phyloP scores from a whole-genome alignment of 345 rosid genomes.

The Hibiscus mutabilis region DNA sequence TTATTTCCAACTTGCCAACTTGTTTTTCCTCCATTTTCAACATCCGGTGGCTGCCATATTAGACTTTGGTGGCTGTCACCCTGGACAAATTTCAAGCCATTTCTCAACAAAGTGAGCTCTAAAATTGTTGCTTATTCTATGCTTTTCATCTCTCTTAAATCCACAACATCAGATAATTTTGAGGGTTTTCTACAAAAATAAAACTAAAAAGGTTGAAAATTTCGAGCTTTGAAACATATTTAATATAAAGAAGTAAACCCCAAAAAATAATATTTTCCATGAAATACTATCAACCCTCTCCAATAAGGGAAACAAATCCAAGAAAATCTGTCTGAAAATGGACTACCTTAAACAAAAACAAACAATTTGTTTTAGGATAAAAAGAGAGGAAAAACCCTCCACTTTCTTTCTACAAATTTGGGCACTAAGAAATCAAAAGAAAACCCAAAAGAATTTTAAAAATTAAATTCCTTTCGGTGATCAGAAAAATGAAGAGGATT shows the following conservation, averaged over 20 bases:
- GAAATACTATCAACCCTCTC: background rate
- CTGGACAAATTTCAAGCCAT: too few species aligned
- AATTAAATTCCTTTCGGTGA: too few species aligned
- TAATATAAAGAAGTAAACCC: slow-evolving; percentile 46
- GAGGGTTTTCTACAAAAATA: background rate
- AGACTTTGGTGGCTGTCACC: too few species aligned
- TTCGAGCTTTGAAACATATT: slow-evolving; percentile 1
- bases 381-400: background rate
- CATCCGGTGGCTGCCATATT: too few species aligned
- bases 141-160: too few species aligned
- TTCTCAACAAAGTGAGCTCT: too few species aligned
- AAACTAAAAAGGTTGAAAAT: slow-evolving; percentile 5
- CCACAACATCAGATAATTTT: slow-evolving; percentile 1
- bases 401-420: slow-evolving; percentile 7
- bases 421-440: background rate
- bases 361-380: background rate
- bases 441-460: slow-evolving; percentile 8
- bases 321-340: background rate
- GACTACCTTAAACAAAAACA: background rate
- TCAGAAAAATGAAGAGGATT: too few species aligned
- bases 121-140: too few species aligned
- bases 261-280: slow-evolving; percentile 40
- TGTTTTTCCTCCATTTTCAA: too few species aligned
- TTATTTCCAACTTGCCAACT: too few species aligned
- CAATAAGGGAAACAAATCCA: background rate